These are phyloP conservation scores for Mycena capillaripes DNA, from an alignment of 768 basidiomycete species.

Conservation along the genomic window DNA sequence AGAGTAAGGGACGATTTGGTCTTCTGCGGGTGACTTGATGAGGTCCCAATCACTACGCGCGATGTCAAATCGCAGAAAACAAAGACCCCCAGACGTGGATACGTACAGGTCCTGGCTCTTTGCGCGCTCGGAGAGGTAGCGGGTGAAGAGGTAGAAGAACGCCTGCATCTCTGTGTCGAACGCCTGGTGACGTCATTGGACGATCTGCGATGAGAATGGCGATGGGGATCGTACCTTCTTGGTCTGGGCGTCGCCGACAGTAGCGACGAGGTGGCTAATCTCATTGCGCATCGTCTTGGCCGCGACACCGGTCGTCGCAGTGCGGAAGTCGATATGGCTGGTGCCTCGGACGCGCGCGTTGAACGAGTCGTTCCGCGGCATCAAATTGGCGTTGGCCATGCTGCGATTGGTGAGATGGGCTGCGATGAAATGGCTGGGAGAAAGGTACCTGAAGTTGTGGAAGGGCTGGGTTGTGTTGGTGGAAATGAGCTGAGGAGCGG, in stretches of 20 bases:
- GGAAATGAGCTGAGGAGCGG: conserved; percentile 73
- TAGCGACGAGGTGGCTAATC: conserved; percentile 92
- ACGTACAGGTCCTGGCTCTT: conserved; percentile 89
- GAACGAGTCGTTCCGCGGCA: conserved; percentile 78
- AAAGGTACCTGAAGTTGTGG: conserved; percentile 59
- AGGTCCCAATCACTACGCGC: conserved; percentile 84
- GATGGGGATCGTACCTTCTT: conserved; percentile 74
- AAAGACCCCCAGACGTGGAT: conserved; percentile 21
- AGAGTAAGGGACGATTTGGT: conserved; percentile 89
- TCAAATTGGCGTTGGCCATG: conserved; percentile 60
- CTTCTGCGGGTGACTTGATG: conserved; percentile 88
- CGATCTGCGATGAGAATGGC: conserved; percentile 32
- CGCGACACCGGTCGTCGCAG: conserved; percentile 94
- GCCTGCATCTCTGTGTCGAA: conserved; percentile 97
- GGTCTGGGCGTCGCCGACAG: conserved; percentile 82
- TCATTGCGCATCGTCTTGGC: conserved; percentile 99
- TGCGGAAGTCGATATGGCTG: conserved; percentile 95
- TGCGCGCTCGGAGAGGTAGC: conserved; percentile 91
- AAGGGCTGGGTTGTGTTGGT: conserved; percentile 74
- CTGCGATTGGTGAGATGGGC: conserved; percentile 45
- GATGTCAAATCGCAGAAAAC: conserved; percentile 19
- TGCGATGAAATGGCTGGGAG: conserved; percentile 34
- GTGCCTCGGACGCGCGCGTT: conserved; percentile 81
- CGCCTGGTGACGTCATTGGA: conserved; percentile 60
- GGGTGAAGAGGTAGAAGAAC: conserved; percentile 96